Percentiles rank a stretch among this genome's conserved stretches.
Evolutionary conservation across 176 grass and related monocot genomes (phyloP).

Genomic region (Secale cereale): DNA sequence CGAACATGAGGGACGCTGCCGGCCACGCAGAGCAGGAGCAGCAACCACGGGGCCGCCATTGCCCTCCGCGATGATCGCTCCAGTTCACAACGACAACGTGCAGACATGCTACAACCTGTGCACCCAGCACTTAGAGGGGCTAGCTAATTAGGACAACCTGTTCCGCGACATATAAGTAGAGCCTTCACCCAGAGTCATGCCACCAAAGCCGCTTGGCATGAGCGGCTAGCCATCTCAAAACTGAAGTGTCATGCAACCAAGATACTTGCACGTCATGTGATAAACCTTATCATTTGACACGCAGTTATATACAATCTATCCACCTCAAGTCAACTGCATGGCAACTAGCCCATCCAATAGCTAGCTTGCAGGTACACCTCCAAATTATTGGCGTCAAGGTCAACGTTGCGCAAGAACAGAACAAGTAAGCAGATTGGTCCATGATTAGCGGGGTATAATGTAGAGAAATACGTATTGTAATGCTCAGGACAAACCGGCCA

Average conservation of each 20-base stretch:
- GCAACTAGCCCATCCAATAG: background rate
- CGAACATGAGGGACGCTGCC: background rate
- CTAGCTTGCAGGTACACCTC: background rate
- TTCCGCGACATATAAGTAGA: background rate
- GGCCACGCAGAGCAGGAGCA: constrained; percentile 10
- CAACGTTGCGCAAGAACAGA: background rate
- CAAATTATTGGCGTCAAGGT: background rate
- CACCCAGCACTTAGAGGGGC: background rate
- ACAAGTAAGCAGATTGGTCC: background rate
- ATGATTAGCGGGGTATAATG: background rate
- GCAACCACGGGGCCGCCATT: background rate
- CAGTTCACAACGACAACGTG: background rate
- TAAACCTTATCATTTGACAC: background rate
- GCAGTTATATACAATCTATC: background rate
- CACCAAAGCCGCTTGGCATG: background rate
- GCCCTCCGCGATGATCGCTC: background rate
- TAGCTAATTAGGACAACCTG: background rate
- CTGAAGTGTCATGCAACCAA: background rate
- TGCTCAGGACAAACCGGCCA: background rate
- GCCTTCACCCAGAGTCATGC: background rate
- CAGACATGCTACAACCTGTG: background rate
- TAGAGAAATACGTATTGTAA: background rate
- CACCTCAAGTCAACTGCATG: background rate
- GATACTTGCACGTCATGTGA: background rate
- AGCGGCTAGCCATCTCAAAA: too few species aligned